Base-by-base conservation (phyloP, 768 basidiomycete genomes). In the Mycena rosella region DNA sequence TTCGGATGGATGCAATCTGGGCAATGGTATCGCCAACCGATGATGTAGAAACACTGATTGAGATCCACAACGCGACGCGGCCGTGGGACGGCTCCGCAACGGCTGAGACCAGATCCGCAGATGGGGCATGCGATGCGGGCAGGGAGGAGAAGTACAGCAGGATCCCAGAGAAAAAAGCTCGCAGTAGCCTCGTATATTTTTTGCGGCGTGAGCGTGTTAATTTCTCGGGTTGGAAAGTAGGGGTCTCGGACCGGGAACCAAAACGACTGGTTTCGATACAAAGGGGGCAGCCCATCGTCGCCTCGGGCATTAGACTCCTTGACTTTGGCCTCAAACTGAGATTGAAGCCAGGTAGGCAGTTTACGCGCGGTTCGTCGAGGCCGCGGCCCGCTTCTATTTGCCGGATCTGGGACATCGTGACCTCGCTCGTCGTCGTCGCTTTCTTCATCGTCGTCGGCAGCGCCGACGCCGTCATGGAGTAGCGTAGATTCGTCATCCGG, bases 161-260 rank as follows among this genome's bases (percentile, higher is more conserved):
- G 42, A 10, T 44, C 42, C 42, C 42, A 44, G 42, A n/a, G n/a
- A 13, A 44, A 44, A n/a, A 40, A 44, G 10, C 20, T n/a, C n/a
- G n/a, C n/a, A n/a, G 52, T 20, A 3, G 61, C 52, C 1, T 18
- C 29, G 26, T 24, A 63, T 26, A 54, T 15, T 20, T 63, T 63
- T 38, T 45, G 29, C 5, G 61, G 61, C 2, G 40, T 22, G 26
- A 63, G 51, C 0, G 61, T 22, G 6, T 24, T 29, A 14, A n/a
- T 6, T 17, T 45, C 29, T 27, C 52, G 44, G 22, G 34, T 17
- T 5, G 45, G 24, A 24, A 64, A 64, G 32, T 56, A 64, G 4
- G 54, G 54, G n/a, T 64, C 54, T 18, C 48, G 17, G 18, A 49
- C 8, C 2, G 54, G 63, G 47, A 64, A 64, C 63, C 54, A 64